Conservation (phyloP, 2,329 filamentous ascomycete genomes). For the Xylaria digitata region DNA sequence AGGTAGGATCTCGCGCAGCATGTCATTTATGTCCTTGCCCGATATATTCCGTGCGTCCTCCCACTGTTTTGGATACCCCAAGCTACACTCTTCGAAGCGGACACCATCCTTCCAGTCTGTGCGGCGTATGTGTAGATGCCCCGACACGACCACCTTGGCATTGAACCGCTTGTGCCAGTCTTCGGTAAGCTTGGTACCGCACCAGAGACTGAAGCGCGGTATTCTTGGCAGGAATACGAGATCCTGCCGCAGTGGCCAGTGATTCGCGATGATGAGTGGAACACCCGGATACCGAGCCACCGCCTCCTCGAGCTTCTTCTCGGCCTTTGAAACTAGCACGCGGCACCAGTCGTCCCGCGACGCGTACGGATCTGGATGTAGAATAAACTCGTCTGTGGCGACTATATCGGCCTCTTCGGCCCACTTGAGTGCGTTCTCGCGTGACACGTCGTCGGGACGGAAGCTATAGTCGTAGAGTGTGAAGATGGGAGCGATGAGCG, state of each 20-base stretch:
- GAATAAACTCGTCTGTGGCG: slow-evolving; percentile 54
- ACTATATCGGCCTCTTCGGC: slow-evolving; percentile 52
- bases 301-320: slow-evolving; percentile 48
- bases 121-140: slow-evolving; percentile 53
- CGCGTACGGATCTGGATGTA: slow-evolving; percentile 52
- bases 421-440: slow-evolving; percentile 58
- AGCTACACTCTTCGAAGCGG: slow-evolving; percentile 53
- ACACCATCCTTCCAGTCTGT: slow-evolving; percentile 55
- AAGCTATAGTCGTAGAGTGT: slow-evolving; percentile 71
- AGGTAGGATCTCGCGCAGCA: slow-evolving; percentile 53
- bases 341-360: slow-evolving; percentile 52
- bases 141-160: slow-evolving; percentile 53
- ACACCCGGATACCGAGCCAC: slow-evolving; percentile 34
- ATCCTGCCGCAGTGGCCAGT: slow-evolving; percentile 54
- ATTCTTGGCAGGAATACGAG: slow-evolving; percentile 51
- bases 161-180: slow-evolving; percentile 53
- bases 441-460: slow-evolving; percentile 59
- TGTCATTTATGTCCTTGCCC: slow-evolving; percentile 50
- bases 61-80: slow-evolving; percentile 55
- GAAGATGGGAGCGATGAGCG: slow-evolving; percentile 66
- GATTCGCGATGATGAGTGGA: slow-evolving; percentile 52
- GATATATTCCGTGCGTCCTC: slow-evolving; percentile 44
- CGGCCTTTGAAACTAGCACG: slow-evolving; percentile 46
- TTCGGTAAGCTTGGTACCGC: slow-evolving; percentile 52
- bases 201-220: slow-evolving; percentile 55